These are phyloP conservation scores for Sanghuangporus weigelae DNA, from an alignment of 1,284 basidiomycete species.

Conservation along the genomic window DNA sequence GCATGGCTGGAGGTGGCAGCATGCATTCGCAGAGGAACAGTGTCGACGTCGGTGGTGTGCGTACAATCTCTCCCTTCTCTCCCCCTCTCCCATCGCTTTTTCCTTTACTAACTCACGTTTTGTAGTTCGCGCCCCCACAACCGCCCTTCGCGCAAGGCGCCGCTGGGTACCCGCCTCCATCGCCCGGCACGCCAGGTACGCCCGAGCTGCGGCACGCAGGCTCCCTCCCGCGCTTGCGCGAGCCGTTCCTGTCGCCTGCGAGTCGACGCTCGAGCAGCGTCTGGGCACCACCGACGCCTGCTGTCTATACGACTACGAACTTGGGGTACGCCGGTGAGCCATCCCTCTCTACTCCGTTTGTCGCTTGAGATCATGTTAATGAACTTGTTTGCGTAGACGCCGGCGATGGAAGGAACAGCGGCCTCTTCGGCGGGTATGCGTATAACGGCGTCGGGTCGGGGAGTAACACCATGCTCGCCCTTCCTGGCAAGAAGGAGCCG, in stretches of 20 bases:
- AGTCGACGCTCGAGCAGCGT: conserved; percentile 53
- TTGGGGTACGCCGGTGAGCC: background rate
- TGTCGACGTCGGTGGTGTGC: background rate
- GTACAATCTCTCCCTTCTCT: background rate
- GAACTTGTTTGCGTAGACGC: background rate
- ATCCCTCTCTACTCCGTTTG: background rate
- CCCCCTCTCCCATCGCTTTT: background rate
- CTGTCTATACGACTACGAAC: background rate
- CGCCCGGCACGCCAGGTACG: conserved; percentile 9
- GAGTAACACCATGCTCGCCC: conserved; percentile 5
- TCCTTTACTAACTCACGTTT: background rate
- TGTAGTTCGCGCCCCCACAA: conserved; percentile 6
- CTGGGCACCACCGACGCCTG: conserved; percentile 49
- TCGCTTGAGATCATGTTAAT: background rate
- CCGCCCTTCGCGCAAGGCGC: conserved; percentile 10
- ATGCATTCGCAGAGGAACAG: conserved; percentile 1
- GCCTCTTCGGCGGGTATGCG: conserved; percentile 5
- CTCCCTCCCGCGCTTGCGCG: conserved; percentile 37
- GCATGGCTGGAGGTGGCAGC: background rate
- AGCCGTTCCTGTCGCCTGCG: conserved; percentile 62
- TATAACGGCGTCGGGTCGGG: conserved; percentile 5
- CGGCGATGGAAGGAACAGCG: background rate
- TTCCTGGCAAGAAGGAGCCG: conserved; percentile 17
- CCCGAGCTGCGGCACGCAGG: conserved; percentile 7
- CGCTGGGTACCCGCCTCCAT: conserved; percentile 6